Conservation (phyloP, 148 eudicot genomes). For the Heliamphora exappendiculata region DNA sequence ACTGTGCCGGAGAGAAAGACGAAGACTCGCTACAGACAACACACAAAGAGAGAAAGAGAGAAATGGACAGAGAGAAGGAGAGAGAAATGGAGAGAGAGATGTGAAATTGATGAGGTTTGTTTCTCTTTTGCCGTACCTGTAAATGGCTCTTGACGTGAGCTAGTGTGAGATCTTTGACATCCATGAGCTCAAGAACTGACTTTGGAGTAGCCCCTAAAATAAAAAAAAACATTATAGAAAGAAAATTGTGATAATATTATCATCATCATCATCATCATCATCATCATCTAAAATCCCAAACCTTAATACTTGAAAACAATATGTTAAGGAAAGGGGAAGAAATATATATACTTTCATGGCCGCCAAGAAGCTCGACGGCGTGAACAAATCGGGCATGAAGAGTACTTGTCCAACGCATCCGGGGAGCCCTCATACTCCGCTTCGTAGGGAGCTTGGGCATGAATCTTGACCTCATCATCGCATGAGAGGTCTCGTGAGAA, state of each 20-base stretch:
- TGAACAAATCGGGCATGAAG: conserved; percentile 67
- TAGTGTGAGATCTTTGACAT: conserved; percentile 14
- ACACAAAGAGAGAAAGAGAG: background rate
- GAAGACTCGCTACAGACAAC: no score
- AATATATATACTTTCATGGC: conserved; percentile 53
- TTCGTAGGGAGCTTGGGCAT: conserved; percentile 61
- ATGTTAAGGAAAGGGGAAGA: background rate
- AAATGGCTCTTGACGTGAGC: conserved; percentile 15
- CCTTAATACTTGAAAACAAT: background rate
- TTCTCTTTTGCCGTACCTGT: conserved; percentile 5
- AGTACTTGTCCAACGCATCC: conserved; percentile 69
- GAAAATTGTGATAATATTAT: no score
- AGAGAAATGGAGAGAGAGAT: background rate
- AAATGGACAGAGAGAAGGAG: background rate
- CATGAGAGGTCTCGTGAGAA: conserved; percentile 15
- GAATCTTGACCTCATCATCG: conserved; percentile 37
- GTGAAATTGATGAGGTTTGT: background rate
- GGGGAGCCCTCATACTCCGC: conserved; percentile 55
- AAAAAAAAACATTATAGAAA: background rate
- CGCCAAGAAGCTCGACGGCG: conserved; percentile 66
- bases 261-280: no score
- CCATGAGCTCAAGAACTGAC: conserved; percentile 14
- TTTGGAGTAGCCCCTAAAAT: conserved; percentile 13
- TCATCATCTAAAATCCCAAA: no score
- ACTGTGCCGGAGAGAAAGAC: background rate